These are phyloP conservation scores for Mikania micrantha DNA, from an alignment of 129 eudicot species.

Conservation along the genomic window DNA sequence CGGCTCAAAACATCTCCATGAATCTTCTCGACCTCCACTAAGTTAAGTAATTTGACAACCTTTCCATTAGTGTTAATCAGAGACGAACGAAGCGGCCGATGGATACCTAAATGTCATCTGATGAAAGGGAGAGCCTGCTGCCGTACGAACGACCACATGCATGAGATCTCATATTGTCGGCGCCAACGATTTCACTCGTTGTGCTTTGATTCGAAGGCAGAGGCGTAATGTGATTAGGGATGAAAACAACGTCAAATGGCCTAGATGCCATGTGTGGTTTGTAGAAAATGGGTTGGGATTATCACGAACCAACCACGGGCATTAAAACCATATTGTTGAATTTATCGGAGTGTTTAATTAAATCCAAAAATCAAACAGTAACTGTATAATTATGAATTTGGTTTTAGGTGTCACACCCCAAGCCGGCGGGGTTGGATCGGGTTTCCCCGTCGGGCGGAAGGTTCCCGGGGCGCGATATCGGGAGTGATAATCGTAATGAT, in stretches of 20 bases:
- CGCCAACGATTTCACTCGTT: not conserved
- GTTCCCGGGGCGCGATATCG: too few relatives aligned
- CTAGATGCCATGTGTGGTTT: too few relatives aligned
- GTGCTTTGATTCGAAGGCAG: not conserved
- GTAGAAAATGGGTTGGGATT: not conserved
- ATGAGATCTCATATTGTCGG: constrained; percentile 8
- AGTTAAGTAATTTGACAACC: constrained; percentile 38
- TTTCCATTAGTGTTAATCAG: constrained; percentile 5
- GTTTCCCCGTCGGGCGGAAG: too few relatives aligned
- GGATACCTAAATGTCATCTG: constrained; percentile 15
- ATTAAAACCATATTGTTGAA: too few relatives aligned
- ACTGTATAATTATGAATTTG: too few relatives aligned
- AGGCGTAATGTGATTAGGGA: not conserved
- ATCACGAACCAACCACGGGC: too few relatives aligned
- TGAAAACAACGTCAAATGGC: not conserved
- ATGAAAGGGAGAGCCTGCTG: constrained; percentile 12
- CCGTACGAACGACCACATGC: constrained; percentile 16
- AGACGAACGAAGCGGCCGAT: constrained; percentile 33
- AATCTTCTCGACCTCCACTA: constrained; percentile 71
- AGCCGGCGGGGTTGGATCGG: too few relatives aligned
- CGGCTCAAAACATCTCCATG: constrained; percentile 72
- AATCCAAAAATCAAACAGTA: too few relatives aligned
- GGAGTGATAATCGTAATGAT: too few relatives aligned
- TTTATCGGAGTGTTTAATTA: too few relatives aligned
- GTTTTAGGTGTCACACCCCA: too few relatives aligned